phyloP scores from a whole-genome alignment of 2,329 filamentous ascomycete species.

The Fusarium camptoceras region DNA sequence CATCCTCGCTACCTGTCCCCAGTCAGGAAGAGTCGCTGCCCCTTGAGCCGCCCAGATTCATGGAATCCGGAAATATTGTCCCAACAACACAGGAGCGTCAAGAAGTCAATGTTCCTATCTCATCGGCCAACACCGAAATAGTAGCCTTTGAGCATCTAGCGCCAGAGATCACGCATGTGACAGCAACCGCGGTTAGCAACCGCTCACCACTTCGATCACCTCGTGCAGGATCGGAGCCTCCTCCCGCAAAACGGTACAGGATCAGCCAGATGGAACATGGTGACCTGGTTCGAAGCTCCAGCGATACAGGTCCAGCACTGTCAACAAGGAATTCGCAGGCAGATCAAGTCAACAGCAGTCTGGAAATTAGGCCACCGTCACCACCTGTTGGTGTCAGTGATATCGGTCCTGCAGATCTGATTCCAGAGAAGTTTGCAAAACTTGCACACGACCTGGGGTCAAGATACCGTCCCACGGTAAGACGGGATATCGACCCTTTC shows the following conservation, averaged over 20 bases:
- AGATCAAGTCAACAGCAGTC: slow-evolving; percentile 46
- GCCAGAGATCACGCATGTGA: slow-evolving; percentile 51
- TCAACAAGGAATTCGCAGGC: slow-evolving; percentile 26
- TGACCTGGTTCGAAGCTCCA: slow-evolving; percentile 48
- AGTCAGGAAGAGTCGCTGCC: slow-evolving; percentile 20
- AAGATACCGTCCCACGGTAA: slow-evolving; percentile 62
- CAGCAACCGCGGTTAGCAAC: slow-evolving; percentile 46
- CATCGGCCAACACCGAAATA: slow-evolving; percentile 15
- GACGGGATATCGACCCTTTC: slow-evolving; percentile 58
- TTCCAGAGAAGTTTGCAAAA: slow-evolving; percentile 68
- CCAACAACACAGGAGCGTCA: slow-evolving; percentile 42
- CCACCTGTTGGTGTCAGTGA: slow-evolving; percentile 62
- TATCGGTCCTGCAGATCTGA: slow-evolving; percentile 62
- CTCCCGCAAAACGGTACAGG: slow-evolving; percentile 46
- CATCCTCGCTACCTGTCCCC: slow-evolving; percentile 44
- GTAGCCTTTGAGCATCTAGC: slow-evolving; percentile 18
- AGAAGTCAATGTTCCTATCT: neutral
- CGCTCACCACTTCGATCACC: slow-evolving; percentile 26
- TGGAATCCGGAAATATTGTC: slow-evolving; percentile 32
- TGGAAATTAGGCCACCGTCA: slow-evolving; percentile 66
- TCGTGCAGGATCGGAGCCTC: slow-evolving; percentile 50
- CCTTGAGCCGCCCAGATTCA: slow-evolving; percentile 1
- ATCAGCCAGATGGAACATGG: slow-evolving; percentile 18
- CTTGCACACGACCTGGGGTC: slow-evolving; percentile 62
- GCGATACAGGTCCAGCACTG: slow-evolving; percentile 44